Conservation (phyloP, 805 yeast species). For the Myxozyma kluyveri region DNA sequence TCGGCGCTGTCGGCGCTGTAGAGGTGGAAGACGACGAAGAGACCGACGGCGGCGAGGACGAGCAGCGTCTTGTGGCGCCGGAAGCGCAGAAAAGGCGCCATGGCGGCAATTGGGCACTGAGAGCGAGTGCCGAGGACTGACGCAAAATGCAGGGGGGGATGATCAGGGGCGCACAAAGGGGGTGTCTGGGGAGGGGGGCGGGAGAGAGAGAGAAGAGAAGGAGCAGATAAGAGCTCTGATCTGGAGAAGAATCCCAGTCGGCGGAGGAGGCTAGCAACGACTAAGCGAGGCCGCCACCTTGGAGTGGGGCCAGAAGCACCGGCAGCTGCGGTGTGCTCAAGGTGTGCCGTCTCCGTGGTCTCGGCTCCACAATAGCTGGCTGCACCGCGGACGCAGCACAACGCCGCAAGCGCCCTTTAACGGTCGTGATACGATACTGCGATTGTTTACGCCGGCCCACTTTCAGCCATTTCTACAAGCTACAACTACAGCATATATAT, state of each 20-base stretch:
- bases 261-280: too few species aligned
- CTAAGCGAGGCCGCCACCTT: too few species aligned
- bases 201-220: neutral
- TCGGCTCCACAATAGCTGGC: too few species aligned
- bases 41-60: constrained; percentile 6
- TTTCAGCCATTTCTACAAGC: neutral
- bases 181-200: neutral
- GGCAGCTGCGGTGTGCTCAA: too few species aligned
- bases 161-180: neutral
- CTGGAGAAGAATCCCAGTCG: too few species aligned
- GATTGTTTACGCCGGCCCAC: too few species aligned
- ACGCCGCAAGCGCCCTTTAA: too few species aligned
- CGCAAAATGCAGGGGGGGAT: neutral
- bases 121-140: neutral
- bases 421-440: too few species aligned
- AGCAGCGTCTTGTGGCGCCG: constrained; percentile 14
- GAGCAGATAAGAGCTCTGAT: neutral
- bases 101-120: neutral
- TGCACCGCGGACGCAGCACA: too few species aligned
- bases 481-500: neutral
- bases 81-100: constrained; percentile 5
- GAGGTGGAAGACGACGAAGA: constrained; percentile 12
- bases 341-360: too few species aligned
- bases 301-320: too few species aligned
- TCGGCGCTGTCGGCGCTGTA: neutral